A percentile compares a stretch with the other conserved stretches of the same genome.
These are phyloP conservation scores for Trichoderma pleuroti DNA, from an alignment of 2,329 filamentous ascomycete genomes.

Conservation along the genomic window DNA sequence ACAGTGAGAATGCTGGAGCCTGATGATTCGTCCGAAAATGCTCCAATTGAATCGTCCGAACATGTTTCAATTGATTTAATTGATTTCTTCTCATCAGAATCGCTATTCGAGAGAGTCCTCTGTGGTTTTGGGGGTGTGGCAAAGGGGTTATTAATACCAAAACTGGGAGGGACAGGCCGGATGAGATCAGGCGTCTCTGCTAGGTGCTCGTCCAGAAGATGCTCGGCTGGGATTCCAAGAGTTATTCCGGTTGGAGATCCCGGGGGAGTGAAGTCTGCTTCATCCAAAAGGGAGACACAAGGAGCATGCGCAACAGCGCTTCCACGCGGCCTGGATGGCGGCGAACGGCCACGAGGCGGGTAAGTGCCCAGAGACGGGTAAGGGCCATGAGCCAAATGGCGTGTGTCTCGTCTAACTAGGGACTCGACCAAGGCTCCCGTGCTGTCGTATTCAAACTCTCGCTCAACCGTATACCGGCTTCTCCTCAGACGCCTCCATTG, in stretches of 20 bases:
- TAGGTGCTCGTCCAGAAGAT: background rate
- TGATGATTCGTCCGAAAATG: too few relatives aligned
- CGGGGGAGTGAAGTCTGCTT: background rate
- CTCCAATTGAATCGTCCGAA: background rate
- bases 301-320: too few relatives aligned
- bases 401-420: background rate
- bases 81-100: too few relatives aligned
- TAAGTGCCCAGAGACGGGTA: too few relatives aligned
- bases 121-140: background rate
- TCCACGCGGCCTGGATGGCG: too few relatives aligned
- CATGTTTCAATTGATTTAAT: too few relatives aligned
- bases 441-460: background rate
- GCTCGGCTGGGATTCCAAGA: conserved; percentile 7
- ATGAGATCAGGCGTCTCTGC: background rate
- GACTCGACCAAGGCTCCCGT: background rate
- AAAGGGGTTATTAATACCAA: background rate
- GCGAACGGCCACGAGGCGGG: too few relatives aligned
- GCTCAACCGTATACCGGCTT: background rate
- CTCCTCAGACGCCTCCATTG: background rate
- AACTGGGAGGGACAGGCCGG: background rate
- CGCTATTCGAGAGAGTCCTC: background rate
- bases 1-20: background rate
- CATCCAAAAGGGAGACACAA: too few relatives aligned
- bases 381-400: too few relatives aligned
- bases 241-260: background rate